Percentiles rank a stretch among this genome's conserved stretches.
Conservation (phyloP, 2,329 filamentous ascomycete genomes). For the Fusarium sp. region DNA sequence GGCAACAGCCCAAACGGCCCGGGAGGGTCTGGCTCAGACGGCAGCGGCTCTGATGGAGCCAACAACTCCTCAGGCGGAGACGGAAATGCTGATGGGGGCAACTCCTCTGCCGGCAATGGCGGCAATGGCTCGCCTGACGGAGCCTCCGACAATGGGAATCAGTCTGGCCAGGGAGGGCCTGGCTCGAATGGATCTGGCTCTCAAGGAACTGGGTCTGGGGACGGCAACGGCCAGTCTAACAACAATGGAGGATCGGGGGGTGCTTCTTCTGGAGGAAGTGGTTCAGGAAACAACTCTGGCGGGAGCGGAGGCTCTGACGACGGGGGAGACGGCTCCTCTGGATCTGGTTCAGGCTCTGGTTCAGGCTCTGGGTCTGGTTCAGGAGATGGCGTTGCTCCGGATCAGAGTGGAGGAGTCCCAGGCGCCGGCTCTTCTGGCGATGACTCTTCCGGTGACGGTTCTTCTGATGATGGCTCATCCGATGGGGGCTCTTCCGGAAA, state of each 20-base stretch:
- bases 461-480: not conserved
- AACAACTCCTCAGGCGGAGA: not conserved
- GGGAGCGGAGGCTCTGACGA: not conserved
- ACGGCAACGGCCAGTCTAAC: not conserved
- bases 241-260: not conserved
- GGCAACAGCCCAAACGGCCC: not conserved
- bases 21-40: not conserved
- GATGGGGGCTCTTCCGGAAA: not conserved
- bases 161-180: not conserved
- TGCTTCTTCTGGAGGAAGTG: not conserved
- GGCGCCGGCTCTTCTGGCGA: not conserved
- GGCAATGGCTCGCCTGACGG: not conserved
- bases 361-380: not conserved
- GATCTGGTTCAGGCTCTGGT: not conserved
- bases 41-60: not conserved
- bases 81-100: not conserved
- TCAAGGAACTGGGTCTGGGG: slow-evolving; percentile 6
- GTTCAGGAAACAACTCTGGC: not conserved
- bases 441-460: not conserved
- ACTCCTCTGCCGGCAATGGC: not conserved
- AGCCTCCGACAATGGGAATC: not conserved
- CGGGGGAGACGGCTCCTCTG: not conserved
- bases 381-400: not conserved
- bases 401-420: not conserved
- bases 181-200: slow-evolving; percentile 9